Conservation (phyloP, 306 rosid species). For the Prunus mira region DNA sequence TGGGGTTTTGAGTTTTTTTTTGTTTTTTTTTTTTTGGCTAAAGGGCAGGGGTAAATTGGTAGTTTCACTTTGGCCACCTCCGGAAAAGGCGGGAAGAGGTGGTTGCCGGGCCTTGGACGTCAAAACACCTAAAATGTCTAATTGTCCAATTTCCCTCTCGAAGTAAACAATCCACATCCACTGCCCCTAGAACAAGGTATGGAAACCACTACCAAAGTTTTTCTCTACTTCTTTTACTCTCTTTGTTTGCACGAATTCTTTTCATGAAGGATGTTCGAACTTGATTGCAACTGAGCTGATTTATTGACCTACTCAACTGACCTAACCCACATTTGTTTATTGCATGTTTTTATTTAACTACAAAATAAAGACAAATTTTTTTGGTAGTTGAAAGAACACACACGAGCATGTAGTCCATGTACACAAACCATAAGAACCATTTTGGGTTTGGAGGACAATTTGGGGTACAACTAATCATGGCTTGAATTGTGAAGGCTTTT, state of each 20-base stretch:
- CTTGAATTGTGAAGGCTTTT: background rate
- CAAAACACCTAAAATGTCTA: constrained; percentile 25
- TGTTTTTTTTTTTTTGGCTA: background rate
- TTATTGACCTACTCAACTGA: too few species aligned
- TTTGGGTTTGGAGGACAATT: background rate
- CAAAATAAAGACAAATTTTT: background rate
- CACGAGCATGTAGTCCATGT: background rate
- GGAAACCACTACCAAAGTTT: background rate
- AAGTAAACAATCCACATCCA: constrained; percentile 17
- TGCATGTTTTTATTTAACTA: background rate
- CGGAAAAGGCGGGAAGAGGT: constrained; percentile 69
- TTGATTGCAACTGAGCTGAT: too few species aligned
- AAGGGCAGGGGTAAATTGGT: background rate
- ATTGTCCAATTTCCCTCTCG: constrained; percentile 20
- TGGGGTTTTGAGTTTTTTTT: background rate
- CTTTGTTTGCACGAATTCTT: too few species aligned
- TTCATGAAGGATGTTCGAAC: too few species aligned
- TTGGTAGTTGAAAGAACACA: background rate
- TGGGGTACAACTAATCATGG: background rate
- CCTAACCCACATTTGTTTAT: too few species aligned
- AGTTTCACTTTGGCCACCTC: background rate
- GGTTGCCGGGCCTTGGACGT: constrained; percentile 72
- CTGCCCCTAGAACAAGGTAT: constrained; percentile 9
- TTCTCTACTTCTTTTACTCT: background rate
- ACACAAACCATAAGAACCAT: background rate